phyloP scores from a whole-genome alignment of 805 yeast genomes.

The Wickerhamomyces subpelliculosus region DNA sequence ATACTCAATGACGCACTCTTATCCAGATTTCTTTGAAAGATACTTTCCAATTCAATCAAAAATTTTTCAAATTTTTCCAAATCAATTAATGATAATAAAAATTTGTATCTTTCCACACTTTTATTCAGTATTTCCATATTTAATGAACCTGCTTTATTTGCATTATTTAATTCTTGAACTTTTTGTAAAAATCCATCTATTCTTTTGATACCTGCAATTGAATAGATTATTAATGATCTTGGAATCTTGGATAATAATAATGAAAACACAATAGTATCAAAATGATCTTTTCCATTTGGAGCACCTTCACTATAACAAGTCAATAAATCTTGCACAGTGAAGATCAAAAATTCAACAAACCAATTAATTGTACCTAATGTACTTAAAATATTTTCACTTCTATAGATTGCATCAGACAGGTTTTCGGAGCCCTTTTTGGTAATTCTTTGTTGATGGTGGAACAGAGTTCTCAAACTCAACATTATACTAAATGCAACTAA shows the following conservation, averaged over 20 bases:
- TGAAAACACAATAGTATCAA: slow-evolving; percentile 44
- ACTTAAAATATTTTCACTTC: slow-evolving; percentile 58
- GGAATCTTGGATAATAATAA: slow-evolving; percentile 64
- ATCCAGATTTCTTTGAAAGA: slow-evolving; percentile 14
- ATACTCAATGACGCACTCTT: slow-evolving; percentile 12
- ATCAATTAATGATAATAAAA: slow-evolving; percentile 27
- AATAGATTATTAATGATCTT: slow-evolving; percentile 56
- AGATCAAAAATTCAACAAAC: slow-evolving; percentile 74
- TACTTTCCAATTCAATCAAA: slow-evolving; percentile 46
- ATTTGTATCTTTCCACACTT: slow-evolving; percentile 30
- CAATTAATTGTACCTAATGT: slow-evolving; percentile 78
- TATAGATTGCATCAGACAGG: slow-evolving; percentile 43
- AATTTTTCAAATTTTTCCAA: slow-evolving; percentile 53
- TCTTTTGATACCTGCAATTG: slow-evolving; percentile 59
- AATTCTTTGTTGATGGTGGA: slow-evolving; percentile 56
- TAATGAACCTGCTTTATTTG: slow-evolving; percentile 28
- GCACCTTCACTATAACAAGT: slow-evolving; percentile 28
- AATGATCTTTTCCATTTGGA: slow-evolving; percentile 8
- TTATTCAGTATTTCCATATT: slow-evolving; percentile 50
- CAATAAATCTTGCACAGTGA: slow-evolving; percentile 65
- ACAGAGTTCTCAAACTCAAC: slow-evolving; percentile 51
- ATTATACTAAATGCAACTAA: slow-evolving; percentile 65
- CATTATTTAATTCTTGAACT: slow-evolving; percentile 13
- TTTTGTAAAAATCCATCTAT: slow-evolving; percentile 28
- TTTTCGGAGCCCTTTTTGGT: slow-evolving; percentile 40